A percentile compares a stretch with the other conserved stretches of the same genome.
phyloP scores from a whole-genome alignment of 352 stramenopile genomes.

The Phytophthora capsici region DNA sequence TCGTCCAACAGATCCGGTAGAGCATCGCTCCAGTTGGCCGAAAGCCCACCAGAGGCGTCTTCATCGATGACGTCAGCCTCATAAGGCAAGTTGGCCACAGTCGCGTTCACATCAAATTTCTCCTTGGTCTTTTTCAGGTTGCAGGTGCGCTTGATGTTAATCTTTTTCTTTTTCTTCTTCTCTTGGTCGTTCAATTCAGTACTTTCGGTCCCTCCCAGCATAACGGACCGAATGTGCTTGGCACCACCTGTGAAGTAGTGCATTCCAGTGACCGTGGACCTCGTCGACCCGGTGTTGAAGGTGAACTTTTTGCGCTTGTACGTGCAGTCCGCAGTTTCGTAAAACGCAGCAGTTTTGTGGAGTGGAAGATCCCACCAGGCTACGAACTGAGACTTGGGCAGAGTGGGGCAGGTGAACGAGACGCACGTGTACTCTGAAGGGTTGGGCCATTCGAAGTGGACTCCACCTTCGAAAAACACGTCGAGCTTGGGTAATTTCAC shows the following conservation, averaged over 20 bases:
- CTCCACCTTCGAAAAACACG: constrained; percentile 1
- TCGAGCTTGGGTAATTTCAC: neutral
- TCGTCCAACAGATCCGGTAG: neutral
- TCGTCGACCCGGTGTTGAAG: too few species aligned
- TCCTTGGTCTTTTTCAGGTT: neutral
- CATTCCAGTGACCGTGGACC: too few species aligned
- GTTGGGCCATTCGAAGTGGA: constrained; percentile 1
- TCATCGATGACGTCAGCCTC: constrained; percentile 3
- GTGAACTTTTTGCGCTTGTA: constrained; percentile 2
- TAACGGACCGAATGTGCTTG: constrained; percentile 14
- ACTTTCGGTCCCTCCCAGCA: constrained; percentile 14
- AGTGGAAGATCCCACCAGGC: constrained; percentile 8
- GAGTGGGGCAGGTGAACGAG: constrained; percentile 3
- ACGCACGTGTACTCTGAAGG: constrained; percentile 1
- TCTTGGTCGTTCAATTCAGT: neutral
- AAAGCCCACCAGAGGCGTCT: neutral
- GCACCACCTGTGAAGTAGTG: neutral
- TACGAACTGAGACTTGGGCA: neutral
- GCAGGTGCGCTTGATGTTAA: neutral
- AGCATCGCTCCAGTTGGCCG: constrained; percentile 14
- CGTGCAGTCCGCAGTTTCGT: constrained; percentile 17
- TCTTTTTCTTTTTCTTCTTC: neutral
- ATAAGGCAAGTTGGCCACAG: neutral
- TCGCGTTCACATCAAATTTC: neutral
- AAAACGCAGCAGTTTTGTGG: constrained; percentile 18